phyloP scores from a whole-genome alignment of 139 green algal species.

The Chlamydomonas schloesseri region DNA sequence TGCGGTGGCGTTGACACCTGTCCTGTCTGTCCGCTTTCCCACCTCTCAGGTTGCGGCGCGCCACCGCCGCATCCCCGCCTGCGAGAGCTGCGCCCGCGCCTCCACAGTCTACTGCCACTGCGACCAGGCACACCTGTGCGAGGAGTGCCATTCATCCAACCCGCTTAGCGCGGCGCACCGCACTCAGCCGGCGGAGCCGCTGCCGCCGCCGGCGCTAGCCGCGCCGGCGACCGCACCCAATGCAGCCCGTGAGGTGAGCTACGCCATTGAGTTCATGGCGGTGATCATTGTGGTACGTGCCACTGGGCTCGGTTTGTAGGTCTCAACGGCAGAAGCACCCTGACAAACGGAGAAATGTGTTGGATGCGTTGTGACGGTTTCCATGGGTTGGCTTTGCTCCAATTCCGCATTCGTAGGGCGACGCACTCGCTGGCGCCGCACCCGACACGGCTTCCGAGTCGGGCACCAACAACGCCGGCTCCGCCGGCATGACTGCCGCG shows the following conservation, averaged over 20 bases:
- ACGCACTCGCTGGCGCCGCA: background rate
- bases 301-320: no score
- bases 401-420: no score
- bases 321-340: no score
- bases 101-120: conserved; percentile 36
- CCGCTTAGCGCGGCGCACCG: conserved; percentile 41
- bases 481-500: background rate
- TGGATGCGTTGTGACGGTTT: no score
- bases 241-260: background rate
- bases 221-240: background rate
- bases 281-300: no score
- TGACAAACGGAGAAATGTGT: no score
- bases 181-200: conserved; percentile 9
- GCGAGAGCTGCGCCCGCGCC: conserved; percentile 11
- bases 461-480: background rate
- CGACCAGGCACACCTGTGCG: conserved; percentile 41
- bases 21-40: no score
- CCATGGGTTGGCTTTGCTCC: no score
- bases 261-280: no score
- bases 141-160: conserved; percentile 39
- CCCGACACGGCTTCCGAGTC: background rate
- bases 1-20: no score
- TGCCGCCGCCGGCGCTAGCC: background rate
- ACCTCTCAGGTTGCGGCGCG: conserved; percentile 51
- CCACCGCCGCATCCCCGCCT: conserved; percentile 39